Base-by-base conservation (phyloP, 176 grass and related monocot species). In the Carex littledalei region DNA sequence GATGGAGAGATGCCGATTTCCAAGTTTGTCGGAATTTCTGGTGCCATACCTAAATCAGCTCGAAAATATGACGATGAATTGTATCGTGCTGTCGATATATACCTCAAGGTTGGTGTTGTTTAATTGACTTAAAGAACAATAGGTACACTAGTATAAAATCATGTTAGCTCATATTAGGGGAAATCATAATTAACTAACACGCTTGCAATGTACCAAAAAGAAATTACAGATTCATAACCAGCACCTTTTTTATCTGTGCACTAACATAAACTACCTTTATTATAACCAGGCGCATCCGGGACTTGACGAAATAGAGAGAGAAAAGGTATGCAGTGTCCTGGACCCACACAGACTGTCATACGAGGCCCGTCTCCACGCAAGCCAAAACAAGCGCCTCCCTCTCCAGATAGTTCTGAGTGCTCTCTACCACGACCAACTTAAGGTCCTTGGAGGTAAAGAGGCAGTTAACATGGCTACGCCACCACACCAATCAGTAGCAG, bases 291-390 rank as follows among this genome's bases (percentile, higher is more conserved):
- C 90, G 22, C 94, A 97, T 71, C 80, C 90, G 2, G 64, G 14
- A 18, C 70, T 97, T 37, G 92, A 92, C 15, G 94, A 97, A 88
- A 88, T 97, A 78, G 90, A 92, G 65, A 90, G 90, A 75, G 94
- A 95, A 91, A 95, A 95, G 85, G 80, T 94, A 35, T 98, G 95
- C 90, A 94, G 90, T 78, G 89, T 98, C 85, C 88, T 97, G 81
- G 95, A 98, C 78, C 90, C 91, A 32, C 89, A 90, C 61, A 88
- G 81, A 86, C 88, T 97, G 0, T 92, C 94, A 2, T 84, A 90
- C 89, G 86, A 91, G 81, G 92, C 92, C 6, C 90, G 94, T 11
- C 66, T 94, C 60, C 95, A 97, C 81, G 94, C 89, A 1, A 81
- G 88, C 16, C 92, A 94, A 88, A 97, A 97, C 92, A 92, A 88